A percentile compares a stretch with the other conserved stretches of the same genome.
These are phyloP conservation scores for Emergomyces africanus DNA, from an alignment of 2,329 filamentous ascomycete species.

Conservation along the genomic window DNA sequence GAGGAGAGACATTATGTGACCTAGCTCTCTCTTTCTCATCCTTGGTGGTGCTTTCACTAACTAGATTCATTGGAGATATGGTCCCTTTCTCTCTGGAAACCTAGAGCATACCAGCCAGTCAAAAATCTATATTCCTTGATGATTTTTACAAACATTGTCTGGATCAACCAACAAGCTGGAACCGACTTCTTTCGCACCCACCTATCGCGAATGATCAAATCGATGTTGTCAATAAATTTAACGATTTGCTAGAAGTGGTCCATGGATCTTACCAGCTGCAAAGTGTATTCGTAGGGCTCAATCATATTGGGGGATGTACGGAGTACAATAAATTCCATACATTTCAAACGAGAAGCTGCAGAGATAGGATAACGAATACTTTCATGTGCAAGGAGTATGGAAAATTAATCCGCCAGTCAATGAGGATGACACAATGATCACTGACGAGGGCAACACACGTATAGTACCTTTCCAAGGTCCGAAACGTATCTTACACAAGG, in stretches of 20 bases:
- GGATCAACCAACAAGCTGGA: conserved; percentile 52
- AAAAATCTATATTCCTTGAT: conserved; percentile 61
- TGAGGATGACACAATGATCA: neutral
- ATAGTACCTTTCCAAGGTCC: neutral
- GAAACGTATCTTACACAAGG: conserved; percentile 15
- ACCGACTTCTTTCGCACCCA: conserved; percentile 55
- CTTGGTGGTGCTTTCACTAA: too few species aligned
- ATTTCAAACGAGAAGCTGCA: conserved; percentile 62
- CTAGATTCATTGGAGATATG: conserved; percentile 62
- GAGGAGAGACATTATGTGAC: too few species aligned
- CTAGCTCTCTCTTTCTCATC: too few species aligned
- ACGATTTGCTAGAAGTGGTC: conserved; percentile 72
- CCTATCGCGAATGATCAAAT: conserved; percentile 52
- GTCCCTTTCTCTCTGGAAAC: conserved; percentile 59
- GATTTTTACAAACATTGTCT: conserved; percentile 63
- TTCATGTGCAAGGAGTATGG: conserved; percentile 53
- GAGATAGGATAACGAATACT: conserved; percentile 52
- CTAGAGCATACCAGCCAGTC: conserved; percentile 51
- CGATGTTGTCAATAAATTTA: conserved; percentile 56
- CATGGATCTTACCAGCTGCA: conserved; percentile 49
- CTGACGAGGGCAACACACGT: neutral
- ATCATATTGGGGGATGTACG: conserved; percentile 54
- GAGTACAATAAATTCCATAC: too few species aligned
- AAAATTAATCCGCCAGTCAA: conserved; percentile 62
- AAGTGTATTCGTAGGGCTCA: conserved; percentile 63